A percentile compares a stretch with the other conserved stretches of the same genome.
Conservation (phyloP, 2,329 filamentous ascomycete genomes). For the Penicillium sp. region DNA sequence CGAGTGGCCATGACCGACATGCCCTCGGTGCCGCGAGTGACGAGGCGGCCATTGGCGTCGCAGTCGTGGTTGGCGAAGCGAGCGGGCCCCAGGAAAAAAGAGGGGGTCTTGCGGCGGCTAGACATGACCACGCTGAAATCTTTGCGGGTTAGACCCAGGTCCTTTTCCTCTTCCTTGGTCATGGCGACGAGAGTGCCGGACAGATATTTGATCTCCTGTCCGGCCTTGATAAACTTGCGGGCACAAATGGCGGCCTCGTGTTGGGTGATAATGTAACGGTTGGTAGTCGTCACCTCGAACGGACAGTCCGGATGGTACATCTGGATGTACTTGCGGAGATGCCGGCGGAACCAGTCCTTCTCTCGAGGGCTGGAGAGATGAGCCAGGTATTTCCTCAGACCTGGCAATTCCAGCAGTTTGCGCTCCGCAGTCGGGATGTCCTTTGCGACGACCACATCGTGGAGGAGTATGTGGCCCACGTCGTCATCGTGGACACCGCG, state of each 20-base stretch:
- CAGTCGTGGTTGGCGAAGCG: constrained; percentile 98
- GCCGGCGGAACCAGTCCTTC: constrained; percentile 80
- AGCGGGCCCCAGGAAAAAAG: constrained; percentile 90
- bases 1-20: constrained; percentile 87
- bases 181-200: constrained; percentile 90
- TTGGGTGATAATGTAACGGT: constrained; percentile 88
- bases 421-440: constrained; percentile 70
- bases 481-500: constrained; percentile 72
- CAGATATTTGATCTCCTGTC: constrained; percentile 87
- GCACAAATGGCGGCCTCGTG: constrained; percentile 89
- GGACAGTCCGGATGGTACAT: constrained; percentile 93
- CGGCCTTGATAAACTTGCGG: constrained; percentile 73
- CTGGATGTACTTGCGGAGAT: constrained; percentile 86
- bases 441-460: constrained; percentile 72
- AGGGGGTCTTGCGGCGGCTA: constrained; percentile 85
- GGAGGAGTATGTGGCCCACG: constrained; percentile 61
- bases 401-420: constrained; percentile 70
- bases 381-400: constrained; percentile 70
- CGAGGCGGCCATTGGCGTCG: constrained; percentile 83
- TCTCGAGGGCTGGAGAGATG: constrained; percentile 73
- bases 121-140: constrained; percentile 98
- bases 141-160: constrained; percentile 77
- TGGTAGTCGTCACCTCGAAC: constrained; percentile 91
- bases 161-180: constrained; percentile 84
- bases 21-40: constrained; percentile 78